Percentiles rank a stretch among this genome's conserved stretches.
Evolutionary conservation across 2,329 filamentous ascomycete species (phyloP).

Genomic region (Cercospora brassicicola): DNA sequence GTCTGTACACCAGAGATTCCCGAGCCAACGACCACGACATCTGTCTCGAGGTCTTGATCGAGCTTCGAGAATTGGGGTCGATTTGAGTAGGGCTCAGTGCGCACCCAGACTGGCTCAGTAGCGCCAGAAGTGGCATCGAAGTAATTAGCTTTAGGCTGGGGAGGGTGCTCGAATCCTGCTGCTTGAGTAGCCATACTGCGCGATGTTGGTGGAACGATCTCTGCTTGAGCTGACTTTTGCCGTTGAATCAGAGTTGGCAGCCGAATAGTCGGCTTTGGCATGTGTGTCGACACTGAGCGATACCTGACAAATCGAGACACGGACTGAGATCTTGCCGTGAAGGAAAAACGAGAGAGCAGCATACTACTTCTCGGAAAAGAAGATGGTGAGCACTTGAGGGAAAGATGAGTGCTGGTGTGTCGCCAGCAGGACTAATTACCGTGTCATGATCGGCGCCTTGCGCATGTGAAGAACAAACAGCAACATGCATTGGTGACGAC

Average conservation of each 20-base stretch:
- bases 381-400: not conserved
- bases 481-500: not conserved
- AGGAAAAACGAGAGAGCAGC: not conserved
- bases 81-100: slow-evolving; percentile 49
- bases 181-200: slow-evolving; percentile 22
- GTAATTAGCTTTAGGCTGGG: slow-evolving; percentile 30
- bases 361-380: not conserved
- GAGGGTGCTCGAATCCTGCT: not conserved
- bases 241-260: not conserved
- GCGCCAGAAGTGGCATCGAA: slow-evolving; percentile 52
- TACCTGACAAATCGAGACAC: not conserved
- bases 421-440: not conserved
- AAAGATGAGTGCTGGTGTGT: not conserved
- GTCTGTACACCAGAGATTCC: slow-evolving; percentile 56
- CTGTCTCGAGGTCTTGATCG: slow-evolving; percentile 46
- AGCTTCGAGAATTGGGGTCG: slow-evolving; percentile 50
- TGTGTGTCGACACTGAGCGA: not conserved
- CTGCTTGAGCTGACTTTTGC: slow-evolving; percentile 10
- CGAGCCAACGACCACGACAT: slow-evolving; percentile 55
- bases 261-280: slow-evolving; percentile 6
- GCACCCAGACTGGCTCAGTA: slow-evolving; percentile 56
- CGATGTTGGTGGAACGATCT: not conserved
- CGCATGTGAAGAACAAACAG: not conserved
- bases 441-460: not conserved
- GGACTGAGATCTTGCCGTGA: not conserved